Percentiles rank a stretch among this genome's conserved stretches.
Conservation (phyloP, 164 flowering plant genomes). For the Euptelea pleiosperma region DNA sequence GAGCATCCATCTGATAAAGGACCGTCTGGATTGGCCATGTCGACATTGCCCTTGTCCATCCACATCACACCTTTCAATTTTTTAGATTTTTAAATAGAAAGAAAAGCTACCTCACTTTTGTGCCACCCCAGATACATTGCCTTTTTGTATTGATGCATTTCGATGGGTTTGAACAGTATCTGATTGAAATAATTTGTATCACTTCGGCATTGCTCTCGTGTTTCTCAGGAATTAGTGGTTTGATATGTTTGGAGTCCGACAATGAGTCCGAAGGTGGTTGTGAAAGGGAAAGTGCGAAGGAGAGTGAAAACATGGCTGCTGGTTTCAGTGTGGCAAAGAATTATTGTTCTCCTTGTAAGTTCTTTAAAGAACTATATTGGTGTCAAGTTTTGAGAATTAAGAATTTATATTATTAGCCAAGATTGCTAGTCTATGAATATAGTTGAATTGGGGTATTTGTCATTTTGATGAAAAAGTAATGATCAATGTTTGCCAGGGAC, state of each 20-base stretch:
- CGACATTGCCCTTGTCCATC: no score
- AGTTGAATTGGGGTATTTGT: background rate
- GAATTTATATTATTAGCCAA: background rate
- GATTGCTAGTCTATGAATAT: background rate
- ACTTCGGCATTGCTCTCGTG: background rate
- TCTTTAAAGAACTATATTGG: background rate
- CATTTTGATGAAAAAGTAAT: slow-evolving; percentile 3
- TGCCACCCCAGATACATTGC: background rate
- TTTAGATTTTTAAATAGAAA: no score
- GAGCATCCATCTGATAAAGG: no score
- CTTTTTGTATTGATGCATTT: background rate
- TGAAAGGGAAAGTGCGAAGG: slow-evolving; percentile 19
- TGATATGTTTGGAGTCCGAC: slow-evolving; percentile 66
- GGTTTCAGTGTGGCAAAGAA: slow-evolving; percentile 17
- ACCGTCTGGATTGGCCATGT: no score
- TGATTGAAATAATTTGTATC: background rate
- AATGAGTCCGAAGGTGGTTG: slow-evolving; percentile 43
- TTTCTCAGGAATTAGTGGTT: slow-evolving; percentile 35
- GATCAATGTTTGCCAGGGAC: slow-evolving; percentile 25
- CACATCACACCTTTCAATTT: no score
- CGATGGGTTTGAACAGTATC: background rate
- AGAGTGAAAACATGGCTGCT: slow-evolving; percentile 20
- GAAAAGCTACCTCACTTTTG: no score
- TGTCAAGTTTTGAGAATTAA: background rate
- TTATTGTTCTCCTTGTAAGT: slow-evolving; percentile 26